Evolutionary conservation across 176 grass and related monocot species (phyloP), one percentile per base, ranked within the genome.

Genomic region (Tuctoria greenei): DNA sequence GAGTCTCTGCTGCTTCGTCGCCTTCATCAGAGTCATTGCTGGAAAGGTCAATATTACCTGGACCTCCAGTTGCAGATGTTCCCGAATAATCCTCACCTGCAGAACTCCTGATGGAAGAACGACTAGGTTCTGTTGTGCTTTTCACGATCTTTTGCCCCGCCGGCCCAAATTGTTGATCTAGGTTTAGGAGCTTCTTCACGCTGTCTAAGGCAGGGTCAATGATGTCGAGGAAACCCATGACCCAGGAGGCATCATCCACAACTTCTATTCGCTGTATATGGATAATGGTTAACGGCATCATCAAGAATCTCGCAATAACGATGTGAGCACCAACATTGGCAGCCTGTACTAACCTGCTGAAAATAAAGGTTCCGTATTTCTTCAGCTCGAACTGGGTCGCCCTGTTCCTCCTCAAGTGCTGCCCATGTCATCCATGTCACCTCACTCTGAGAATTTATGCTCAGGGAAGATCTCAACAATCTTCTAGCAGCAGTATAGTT

Each of bases 401-500:
- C 95, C 57, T 83, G 88, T 65, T 87, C 79, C 45, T 98, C 86
- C 79, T 93, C 91, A 23, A 98, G 75, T 31, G 86, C 74, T 71
- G 91, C 91, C 91, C 91, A 98, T 73, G 95, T 98, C 86, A 93
- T 89, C 95, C 91, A 98, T 77, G 95, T 98, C 57, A 98, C 86
- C 69, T 98, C 90, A 79, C 95, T 94, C 81, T 98, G 95, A 78
- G 95, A 98, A 75, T 98, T 98, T 82, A 98, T 90, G 57, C 61
- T 93, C 62, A 98, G 55, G 0, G 95, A 98, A 75, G 95, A 90
- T 82, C 88, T 84, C 71, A 98, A 86, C 64, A 98, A 75, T 81
- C 91, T 88, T 93, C 84, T 88, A 37, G 94, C 94, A 58, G 92
- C 77, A 0, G 86, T 87, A 63, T 90, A 80, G 78, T 98, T 98